Evolutionary conservation across 192 early-diverging fungal genomes (phyloP).

Genomic region (Gaertneriomyces sp.): DNA sequence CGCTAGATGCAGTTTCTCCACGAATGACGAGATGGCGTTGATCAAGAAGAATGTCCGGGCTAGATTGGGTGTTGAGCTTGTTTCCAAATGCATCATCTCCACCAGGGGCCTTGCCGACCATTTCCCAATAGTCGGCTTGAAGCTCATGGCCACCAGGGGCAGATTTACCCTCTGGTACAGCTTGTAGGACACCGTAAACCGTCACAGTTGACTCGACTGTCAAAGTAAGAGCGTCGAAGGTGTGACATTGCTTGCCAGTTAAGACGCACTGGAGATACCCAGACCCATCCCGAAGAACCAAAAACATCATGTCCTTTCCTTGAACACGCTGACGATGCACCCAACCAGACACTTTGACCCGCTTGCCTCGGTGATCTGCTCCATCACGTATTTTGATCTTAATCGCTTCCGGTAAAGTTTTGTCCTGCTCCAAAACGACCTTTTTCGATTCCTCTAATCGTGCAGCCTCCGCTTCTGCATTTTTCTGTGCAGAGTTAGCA

Average conservation of each 20-base stretch:
- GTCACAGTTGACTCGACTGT: conserved; percentile 86
- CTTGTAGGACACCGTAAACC: conserved; percentile 78
- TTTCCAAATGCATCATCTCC: conserved; percentile 88
- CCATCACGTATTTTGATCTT: conserved; percentile 74
- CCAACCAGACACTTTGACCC: conserved; percentile 89
- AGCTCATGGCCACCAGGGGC: conserved; percentile 96
- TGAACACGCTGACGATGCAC: conserved; percentile 91
- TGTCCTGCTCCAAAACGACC: conserved; percentile 69
- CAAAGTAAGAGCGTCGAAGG: conserved; percentile 88
- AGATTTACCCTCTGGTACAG: conserved; percentile 81
- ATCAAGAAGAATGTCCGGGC: conserved; percentile 79
- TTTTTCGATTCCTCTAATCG: conserved; percentile 78
- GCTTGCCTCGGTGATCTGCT: conserved; percentile 59
- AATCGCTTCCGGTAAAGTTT: conserved; percentile 65
- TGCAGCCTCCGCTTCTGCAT: conserved; percentile 61
- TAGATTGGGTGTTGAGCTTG: conserved; percentile 80
- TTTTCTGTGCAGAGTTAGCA: conserved; percentile 46
- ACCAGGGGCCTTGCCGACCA: conserved; percentile 83
- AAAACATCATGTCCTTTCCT: conserved; percentile 90
- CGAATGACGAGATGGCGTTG: conserved; percentile 93
- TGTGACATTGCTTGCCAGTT: conserved; percentile 82
- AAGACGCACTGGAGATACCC: conserved; percentile 91
- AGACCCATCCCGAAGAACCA: conserved; percentile 88
- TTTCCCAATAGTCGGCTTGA: conserved; percentile 88
- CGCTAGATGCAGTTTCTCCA: conserved; percentile 77